Base-by-base conservation (phyloP, 23 red algal species). In the Gracilaria domingensis region DNA sequence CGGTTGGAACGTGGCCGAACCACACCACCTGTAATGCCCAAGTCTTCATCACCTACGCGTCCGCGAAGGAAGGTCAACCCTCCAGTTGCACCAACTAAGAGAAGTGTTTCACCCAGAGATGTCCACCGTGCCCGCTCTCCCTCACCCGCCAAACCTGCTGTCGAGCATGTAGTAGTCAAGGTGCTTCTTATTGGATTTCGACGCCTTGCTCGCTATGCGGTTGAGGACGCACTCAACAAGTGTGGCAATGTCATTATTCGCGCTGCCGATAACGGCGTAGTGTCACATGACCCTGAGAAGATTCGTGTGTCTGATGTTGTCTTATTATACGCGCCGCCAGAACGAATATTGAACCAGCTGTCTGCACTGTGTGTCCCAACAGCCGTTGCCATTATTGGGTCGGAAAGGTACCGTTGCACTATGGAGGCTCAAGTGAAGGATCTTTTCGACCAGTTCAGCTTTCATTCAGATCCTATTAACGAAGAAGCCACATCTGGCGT, bases 181-280 rank as follows among this genome's bases (percentile, higher is more conserved):
- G 83, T 94, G 16, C 37, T 87, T 44, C 50, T 94, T 18, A 62
- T 94, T 48, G 92, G 92, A 17, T 94, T 94, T 53, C 92, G 92
- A 8, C 67, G 92, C 21, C 67, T 87, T 30, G 82, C 92, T 30
- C 92, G 92, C 14, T 94, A 87, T 53, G 73, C 87, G 5, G 87
- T 74, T 40, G 90, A 93, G 39, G 90, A 93, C 28, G 66, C 81
- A 2, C 59, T 93, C 66, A 81, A 70, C n/a, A 60, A 66, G 57
- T 93, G 90, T 24, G 90, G 90, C 18, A 85, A 80, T 38, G 77
- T 93, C 25, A 60, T 93, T 32, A 93, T 93, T 85, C 48, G 83
- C 11, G 90, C 90, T 37, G 49, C 83, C 23, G 82, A 66, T 30
- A 47, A 62, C 7, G 62, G 71, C 56, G 81, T 86, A 9, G 81